Evolutionary conservation across 768 basidiomycete genomes (phyloP).

Genomic region (Trametopsis cervina): DNA sequence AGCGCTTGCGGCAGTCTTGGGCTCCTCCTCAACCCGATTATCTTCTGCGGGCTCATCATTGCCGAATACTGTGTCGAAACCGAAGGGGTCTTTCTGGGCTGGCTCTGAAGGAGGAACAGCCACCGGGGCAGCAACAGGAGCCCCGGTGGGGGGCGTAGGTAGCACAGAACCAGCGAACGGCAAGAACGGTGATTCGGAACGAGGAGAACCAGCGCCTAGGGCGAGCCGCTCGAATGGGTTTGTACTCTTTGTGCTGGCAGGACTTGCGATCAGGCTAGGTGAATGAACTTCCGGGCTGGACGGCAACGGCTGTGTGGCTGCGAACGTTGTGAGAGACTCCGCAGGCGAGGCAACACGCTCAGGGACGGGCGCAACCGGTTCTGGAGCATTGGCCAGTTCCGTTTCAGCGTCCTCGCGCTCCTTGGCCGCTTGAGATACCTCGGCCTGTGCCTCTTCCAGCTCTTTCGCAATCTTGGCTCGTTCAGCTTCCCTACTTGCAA

Average conservation of each 20-base stretch:
- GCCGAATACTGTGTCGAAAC: conserved; percentile 30
- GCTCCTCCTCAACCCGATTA: background rate
- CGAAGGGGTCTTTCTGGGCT: conserved; percentile 39
- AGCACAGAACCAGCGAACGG: conserved; percentile 37
- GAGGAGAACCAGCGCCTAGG: conserved; percentile 34
- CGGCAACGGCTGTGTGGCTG: conserved; percentile 70
- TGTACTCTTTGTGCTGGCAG: conserved; percentile 67
- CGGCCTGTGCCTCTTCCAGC: conserved; percentile 55
- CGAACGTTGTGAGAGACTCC: conserved; percentile 43
- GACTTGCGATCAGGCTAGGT: conserved; percentile 32
- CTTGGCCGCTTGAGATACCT: conserved; percentile 41
- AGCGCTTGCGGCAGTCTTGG: conserved; percentile 12
- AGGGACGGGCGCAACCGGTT: conserved; percentile 15
- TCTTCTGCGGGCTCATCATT: conserved; percentile 16
- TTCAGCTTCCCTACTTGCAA: conserved; percentile 76
- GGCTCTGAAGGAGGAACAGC: conserved; percentile 17
- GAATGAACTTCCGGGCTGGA: conserved; percentile 46
- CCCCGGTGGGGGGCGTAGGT: conserved; percentile 27
- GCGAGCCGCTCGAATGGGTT: conserved; percentile 85
- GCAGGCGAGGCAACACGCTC: conserved; percentile 30
- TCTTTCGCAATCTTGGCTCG: conserved; percentile 66
- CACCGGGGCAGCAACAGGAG: conserved; percentile 21
- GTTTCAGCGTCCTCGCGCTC: conserved; percentile 54
- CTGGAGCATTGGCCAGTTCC: conserved; percentile 33
- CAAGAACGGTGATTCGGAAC: conserved; percentile 56